These are phyloP conservation scores for Vaccinium myrtillus DNA, from an alignment of 148 eudicot genomes.

Conservation along the genomic window DNA sequence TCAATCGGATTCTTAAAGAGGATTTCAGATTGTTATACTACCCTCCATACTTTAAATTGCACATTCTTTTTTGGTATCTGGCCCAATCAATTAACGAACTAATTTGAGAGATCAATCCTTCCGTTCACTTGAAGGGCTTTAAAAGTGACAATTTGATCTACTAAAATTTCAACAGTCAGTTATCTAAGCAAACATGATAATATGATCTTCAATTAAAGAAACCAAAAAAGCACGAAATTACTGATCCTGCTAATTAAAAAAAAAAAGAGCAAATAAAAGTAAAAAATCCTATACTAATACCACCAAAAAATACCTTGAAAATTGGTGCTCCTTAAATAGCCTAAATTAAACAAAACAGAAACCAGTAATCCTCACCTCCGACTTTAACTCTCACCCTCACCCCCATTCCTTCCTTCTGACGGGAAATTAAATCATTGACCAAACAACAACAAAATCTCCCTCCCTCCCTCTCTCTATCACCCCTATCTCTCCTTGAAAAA, in stretches of 20 bases:
- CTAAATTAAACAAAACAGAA: neutral
- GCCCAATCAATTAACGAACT: neutral
- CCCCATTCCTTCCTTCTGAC: neutral
- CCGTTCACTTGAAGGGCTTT: neutral
- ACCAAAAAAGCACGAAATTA: no score
- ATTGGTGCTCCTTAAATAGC: neutral
- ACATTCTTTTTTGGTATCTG: no score
- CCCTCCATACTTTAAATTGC: no score
- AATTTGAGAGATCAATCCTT: neutral
- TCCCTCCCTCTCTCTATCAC: neutral
- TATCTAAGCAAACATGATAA: no score
- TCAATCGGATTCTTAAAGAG: neutral
- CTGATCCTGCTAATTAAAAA: neutral
- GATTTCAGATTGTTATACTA: neutral
- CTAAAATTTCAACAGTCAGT: no score
- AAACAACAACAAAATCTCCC: neutral
- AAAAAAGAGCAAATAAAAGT: neutral
- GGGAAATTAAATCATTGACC: neutral
- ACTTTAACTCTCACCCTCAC: slow-evolving; percentile 3
- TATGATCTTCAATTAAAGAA: no score
- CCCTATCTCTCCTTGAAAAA: neutral
- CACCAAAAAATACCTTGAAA: neutral
- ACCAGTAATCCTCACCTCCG: neutral
- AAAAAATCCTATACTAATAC: neutral
- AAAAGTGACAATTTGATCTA: neutral